These are phyloP conservation scores for Corchorus capsularis DNA, from an alignment of 345 rosid species.

Conservation along the genomic window DNA sequence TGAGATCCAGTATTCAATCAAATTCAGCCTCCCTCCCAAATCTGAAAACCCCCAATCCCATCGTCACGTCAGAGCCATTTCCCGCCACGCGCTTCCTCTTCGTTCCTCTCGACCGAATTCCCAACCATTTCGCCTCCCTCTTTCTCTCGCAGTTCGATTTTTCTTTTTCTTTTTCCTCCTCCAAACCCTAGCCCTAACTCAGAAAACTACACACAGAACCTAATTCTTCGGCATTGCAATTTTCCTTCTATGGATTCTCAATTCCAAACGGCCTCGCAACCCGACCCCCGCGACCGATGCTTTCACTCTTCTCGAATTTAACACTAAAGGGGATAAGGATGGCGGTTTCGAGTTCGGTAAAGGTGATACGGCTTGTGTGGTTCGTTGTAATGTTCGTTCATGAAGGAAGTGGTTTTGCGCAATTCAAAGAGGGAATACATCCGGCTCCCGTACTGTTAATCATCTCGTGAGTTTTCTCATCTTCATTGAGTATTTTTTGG, in stretches of 20 bases:
- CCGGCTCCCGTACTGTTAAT: slow-evolving; percentile 98
- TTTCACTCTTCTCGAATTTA: too few species aligned
- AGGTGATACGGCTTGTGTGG: slow-evolving; percentile 93
- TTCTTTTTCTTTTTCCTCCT: neutral
- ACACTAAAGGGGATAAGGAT: slow-evolving; percentile 57
- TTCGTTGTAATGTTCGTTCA: slow-evolving; percentile 93
- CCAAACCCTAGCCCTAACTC: slow-evolving; percentile 32
- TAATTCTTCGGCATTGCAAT: slow-evolving; percentile 13
- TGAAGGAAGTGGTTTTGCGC: slow-evolving; percentile 96
- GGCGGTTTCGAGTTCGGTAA: slow-evolving; percentile 72
- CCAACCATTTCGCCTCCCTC: neutral
- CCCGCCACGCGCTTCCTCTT: too few species aligned
- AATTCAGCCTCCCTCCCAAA: too few species aligned
- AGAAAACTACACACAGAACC: slow-evolving; percentile 22
- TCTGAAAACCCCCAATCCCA: too few species aligned
- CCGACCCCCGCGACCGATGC: slow-evolving; percentile 65
- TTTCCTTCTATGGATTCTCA: slow-evolving; percentile 66
- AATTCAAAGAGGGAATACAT: slow-evolving; percentile 97
- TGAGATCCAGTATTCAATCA: too few species aligned
- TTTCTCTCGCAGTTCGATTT: neutral
- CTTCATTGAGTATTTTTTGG: neutral
- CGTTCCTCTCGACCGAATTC: too few species aligned
- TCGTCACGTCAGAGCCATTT: too few species aligned
- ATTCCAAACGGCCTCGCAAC: slow-evolving; percentile 94
- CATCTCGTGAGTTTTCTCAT: slow-evolving; percentile 70